Conservation (phyloP, 768 basidiomycete species). For the Lentinula aciculospora region DNA sequence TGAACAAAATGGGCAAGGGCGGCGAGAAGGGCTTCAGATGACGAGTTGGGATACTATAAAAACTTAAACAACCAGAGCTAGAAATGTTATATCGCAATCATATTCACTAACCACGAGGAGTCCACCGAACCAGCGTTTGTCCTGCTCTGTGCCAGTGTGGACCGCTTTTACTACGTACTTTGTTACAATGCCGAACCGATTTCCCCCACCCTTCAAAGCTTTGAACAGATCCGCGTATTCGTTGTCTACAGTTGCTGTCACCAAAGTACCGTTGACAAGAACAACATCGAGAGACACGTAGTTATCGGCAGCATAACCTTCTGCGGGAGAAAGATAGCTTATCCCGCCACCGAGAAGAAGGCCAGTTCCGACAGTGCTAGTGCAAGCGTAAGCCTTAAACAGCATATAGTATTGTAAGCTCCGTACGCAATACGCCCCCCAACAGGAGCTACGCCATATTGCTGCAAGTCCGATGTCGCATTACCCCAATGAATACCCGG, state of each 20-base stretch:
- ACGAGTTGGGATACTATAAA: constrained; percentile 29
- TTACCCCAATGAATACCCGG: constrained; percentile 10
- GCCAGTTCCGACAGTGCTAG: constrained; percentile 37
- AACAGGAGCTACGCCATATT: constrained; percentile 8
- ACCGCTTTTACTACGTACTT: constrained; percentile 34
- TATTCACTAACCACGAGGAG: constrained; percentile 25
- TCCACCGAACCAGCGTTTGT: constrained; percentile 35
- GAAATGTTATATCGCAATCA: not conserved
- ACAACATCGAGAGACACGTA: constrained; percentile 36
- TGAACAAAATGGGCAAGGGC: constrained; percentile 31
- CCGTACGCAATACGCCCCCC: constrained; percentile 9
- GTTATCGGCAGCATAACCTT: constrained; percentile 34
- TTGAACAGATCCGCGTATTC: constrained; percentile 37
- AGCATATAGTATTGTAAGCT: not conserved
- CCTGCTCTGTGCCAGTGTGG: constrained; percentile 30
- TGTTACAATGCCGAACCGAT: constrained; percentile 40
- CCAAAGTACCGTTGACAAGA: constrained; percentile 30
- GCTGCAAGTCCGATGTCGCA: not conserved
- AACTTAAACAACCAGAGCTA: not conserved
- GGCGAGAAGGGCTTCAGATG: constrained; percentile 29
- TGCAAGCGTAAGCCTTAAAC: not conserved
- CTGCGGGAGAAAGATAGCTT: constrained; percentile 31
- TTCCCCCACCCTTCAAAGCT: constrained; percentile 39
- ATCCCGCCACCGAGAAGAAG: constrained; percentile 39
- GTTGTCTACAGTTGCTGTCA: constrained; percentile 35